phyloP scores from a whole-genome alignment of 2,329 filamentous ascomycete species.

The Pseudogymnoascus sp. region DNA sequence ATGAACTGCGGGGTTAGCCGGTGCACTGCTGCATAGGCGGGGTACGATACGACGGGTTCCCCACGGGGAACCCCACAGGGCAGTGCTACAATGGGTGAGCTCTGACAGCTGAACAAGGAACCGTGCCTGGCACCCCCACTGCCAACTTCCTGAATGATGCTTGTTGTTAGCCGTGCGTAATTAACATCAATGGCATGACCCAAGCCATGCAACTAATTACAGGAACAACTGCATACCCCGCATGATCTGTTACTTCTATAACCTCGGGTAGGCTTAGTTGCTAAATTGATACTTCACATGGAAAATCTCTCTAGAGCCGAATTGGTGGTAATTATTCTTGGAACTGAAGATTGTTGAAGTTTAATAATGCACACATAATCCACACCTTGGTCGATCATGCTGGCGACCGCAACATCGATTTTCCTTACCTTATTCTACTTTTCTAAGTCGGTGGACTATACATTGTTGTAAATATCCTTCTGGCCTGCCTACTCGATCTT shows the following conservation, averaged over 20 bases:
- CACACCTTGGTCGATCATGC: not conserved
- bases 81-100: too few species aligned
- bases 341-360: not conserved
- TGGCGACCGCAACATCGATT: not conserved
- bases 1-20: not conserved
- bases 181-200: not conserved
- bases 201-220: not conserved
- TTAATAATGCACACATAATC: not conserved
- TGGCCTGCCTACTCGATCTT: not conserved
- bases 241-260: not conserved
- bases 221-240: not conserved
- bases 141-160: not conserved
- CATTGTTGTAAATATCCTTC: not conserved
- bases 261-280: conserved; percentile 4
- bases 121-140: not conserved
- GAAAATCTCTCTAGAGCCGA: not conserved
- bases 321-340: not conserved
- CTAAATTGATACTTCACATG: not conserved
- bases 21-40: not conserved
- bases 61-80: not conserved
- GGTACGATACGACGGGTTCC: not conserved
- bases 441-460: not conserved
- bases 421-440: not conserved
- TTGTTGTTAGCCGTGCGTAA: not conserved
- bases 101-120: not conserved